phyloP scores from a whole-genome alignment of 1,284 basidiomycete species.

The Ganoderma leucocontextum region DNA sequence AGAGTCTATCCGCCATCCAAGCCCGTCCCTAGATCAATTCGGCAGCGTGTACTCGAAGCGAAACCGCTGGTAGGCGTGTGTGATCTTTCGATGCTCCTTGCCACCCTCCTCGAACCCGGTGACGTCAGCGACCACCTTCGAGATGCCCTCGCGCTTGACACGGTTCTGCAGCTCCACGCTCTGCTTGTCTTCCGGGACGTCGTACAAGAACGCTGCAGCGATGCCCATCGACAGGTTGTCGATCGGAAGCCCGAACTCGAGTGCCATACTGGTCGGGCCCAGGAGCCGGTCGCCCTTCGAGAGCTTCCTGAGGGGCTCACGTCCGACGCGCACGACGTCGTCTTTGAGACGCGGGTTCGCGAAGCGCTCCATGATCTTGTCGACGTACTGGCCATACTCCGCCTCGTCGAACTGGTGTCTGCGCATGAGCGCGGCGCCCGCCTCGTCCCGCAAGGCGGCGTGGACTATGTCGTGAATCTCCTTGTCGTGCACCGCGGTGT shows the following conservation, averaged over 20 bases:
- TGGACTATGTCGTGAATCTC: constrained; percentile 35
- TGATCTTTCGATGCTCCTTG: constrained; percentile 35
- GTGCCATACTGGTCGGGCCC: constrained; percentile 47
- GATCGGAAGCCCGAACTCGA: constrained; percentile 41
- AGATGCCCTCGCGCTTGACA: constrained; percentile 39
- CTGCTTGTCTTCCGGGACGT: constrained; percentile 45
- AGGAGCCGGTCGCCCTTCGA: constrained; percentile 46
- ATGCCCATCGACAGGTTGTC: constrained; percentile 45
- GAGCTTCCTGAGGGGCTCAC: constrained; percentile 50
- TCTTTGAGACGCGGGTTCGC: constrained; percentile 47
- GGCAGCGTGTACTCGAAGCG: constrained; percentile 12
- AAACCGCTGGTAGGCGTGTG: constrained; percentile 38
- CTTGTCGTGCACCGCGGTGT: constrained; percentile 39
- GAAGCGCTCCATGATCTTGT: constrained; percentile 46
- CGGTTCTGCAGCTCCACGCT: constrained; percentile 41
- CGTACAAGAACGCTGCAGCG: constrained; percentile 47
- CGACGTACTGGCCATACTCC: constrained; percentile 45
- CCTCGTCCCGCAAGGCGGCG: constrained; percentile 38
- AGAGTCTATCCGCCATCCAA: neutral
- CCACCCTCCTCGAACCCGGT: constrained; percentile 40
- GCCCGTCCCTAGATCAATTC: neutral
- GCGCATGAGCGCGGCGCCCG: constrained; percentile 39
- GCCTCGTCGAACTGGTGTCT: constrained; percentile 38
- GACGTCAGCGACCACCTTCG: constrained; percentile 38
- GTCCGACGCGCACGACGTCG: constrained; percentile 47